Evolutionary conservation across 1,284 basidiomycete genomes (phyloP).

Genomic region (Trametes polyzona): DNA sequence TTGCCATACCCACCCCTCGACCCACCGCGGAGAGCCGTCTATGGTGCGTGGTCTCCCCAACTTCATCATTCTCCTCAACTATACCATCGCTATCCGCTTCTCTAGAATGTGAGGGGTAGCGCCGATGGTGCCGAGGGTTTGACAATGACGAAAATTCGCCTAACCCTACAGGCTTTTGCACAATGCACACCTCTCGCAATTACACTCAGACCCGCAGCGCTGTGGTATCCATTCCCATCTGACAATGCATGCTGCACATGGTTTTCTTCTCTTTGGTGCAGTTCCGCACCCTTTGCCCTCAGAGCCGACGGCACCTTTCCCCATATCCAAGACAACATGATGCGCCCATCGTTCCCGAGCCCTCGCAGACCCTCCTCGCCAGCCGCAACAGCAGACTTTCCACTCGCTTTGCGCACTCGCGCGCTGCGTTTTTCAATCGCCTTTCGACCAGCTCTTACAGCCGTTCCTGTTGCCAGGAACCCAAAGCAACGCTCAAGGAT

Average conservation of each 20-base stretch:
- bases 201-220: background rate
- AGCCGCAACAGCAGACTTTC: background rate
- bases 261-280: background rate
- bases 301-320: background rate
- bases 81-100: no score
- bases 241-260: background rate
- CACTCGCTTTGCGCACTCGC: background rate
- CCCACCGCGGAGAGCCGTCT: constrained; percentile 3
- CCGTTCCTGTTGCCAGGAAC: background rate
- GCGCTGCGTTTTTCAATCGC: background rate
- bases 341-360: background rate
- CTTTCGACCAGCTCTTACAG: background rate
- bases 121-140: no score
- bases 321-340: constrained; percentile 1
- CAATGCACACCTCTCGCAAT: background rate
- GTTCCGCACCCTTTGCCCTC: background rate
- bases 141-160: background rate
- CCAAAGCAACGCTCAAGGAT: background rate
- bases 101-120: no score
- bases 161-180: background rate
- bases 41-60: background rate
- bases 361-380: background rate
- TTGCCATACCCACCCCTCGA: background rate
- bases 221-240: background rate
- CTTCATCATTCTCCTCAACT: background rate